These are phyloP conservation scores for Rugosomyces carneus DNA, from an alignment of 1,284 basidiomycete genomes.

Conservation along the genomic window DNA sequence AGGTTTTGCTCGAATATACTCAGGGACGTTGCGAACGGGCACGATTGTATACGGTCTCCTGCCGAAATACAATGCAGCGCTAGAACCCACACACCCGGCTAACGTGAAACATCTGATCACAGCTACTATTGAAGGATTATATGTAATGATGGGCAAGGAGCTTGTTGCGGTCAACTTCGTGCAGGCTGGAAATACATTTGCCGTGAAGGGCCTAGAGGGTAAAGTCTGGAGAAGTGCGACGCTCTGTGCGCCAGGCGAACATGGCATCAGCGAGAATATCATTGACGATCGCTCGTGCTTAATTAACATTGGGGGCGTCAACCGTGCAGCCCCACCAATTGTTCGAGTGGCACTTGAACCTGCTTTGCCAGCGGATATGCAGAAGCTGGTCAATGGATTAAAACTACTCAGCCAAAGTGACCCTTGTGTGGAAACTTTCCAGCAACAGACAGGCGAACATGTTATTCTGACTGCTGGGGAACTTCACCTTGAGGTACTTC, in stretches of 20 bases:
- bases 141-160: constrained; percentile 98
- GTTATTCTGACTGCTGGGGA: constrained; percentile 97
- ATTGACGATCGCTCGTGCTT: constrained; percentile 42
- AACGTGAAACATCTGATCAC: constrained; percentile 69
- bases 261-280: constrained; percentile 33
- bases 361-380: constrained; percentile 84
- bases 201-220: constrained; percentile 85
- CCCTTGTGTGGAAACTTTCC: constrained; percentile 95
- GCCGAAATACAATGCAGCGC: constrained; percentile 81
- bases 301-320: constrained; percentile 81
- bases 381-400: constrained; percentile 83
- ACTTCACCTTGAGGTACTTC: constrained; percentile 83
- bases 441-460: constrained; percentile 96
- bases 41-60: constrained; percentile 70
- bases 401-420: constrained; percentile 92
- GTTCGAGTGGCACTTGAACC: constrained; percentile 96
- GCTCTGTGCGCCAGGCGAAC: constrained; percentile 63
- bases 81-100: constrained; percentile 60
- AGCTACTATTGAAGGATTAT: constrained; percentile 71
- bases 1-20: constrained; percentile 93
- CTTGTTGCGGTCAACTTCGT: constrained; percentile 81
- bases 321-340: constrained; percentile 77
- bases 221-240: constrained; percentile 91
- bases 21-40: constrained; percentile 73
- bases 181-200: constrained; percentile 94